Evolutionary conservation across 106 monocot genomes (phyloP).

Genomic region (Narthecium ossifragum): DNA sequence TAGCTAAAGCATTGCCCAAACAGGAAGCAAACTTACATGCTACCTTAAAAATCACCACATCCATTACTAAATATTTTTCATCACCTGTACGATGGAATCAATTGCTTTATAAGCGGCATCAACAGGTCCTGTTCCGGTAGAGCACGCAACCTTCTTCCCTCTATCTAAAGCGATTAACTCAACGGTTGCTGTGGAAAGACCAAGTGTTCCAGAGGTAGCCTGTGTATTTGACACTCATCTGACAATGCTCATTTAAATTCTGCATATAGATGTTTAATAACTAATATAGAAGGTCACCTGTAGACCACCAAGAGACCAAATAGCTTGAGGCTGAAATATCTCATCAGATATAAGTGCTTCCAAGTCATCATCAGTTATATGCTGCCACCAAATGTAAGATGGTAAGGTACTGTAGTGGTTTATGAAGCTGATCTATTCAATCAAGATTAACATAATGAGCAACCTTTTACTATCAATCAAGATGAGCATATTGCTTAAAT

Average conservation of each 20-base stretch:
- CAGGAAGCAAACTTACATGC: too few relatives aligned
- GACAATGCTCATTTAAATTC: background rate
- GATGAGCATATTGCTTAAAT: too few relatives aligned
- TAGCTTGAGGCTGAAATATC: slow-evolving; percentile 70
- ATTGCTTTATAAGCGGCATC: slow-evolving; percentile 93
- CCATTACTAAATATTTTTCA: too few relatives aligned
- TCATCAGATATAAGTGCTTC: slow-evolving; percentile 80
- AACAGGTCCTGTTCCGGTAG: slow-evolving; percentile 78
- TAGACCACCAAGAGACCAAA: slow-evolving; percentile 85
- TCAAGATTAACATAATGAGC: too few relatives aligned
- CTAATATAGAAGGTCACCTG: slow-evolving; percentile 33
- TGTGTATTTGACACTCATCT: slow-evolving; percentile 7
- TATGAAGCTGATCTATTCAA: too few relatives aligned
- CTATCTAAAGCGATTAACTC: slow-evolving; percentile 61
- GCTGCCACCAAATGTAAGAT: slow-evolving; percentile 42
- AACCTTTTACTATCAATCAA: too few relatives aligned
- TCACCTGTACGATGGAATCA: slow-evolving; percentile 81
- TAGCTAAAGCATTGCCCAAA: too few relatives aligned
- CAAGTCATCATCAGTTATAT: slow-evolving; percentile 78
- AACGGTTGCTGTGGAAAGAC: slow-evolving; percentile 84
- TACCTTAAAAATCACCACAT: too few relatives aligned
- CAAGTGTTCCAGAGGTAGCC: slow-evolving; percentile 85
- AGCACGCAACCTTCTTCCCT: slow-evolving; percentile 66
- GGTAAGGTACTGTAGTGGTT: too few relatives aligned
- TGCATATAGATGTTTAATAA: background rate